Base-by-base conservation (phyloP, 169 alveolate genomes). In the Eimeria sp. region DNA sequence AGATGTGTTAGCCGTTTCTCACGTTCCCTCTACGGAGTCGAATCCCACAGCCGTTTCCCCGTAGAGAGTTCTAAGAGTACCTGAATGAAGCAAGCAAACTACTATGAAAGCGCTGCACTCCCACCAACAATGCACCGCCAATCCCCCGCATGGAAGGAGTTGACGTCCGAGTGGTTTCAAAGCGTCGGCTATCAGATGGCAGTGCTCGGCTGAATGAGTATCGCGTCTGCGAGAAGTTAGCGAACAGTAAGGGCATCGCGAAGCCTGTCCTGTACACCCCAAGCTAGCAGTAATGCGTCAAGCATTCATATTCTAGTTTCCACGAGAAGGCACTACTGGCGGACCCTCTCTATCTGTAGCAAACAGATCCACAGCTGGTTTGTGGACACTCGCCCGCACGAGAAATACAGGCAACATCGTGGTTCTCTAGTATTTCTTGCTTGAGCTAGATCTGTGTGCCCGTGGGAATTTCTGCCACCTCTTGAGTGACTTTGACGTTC, bases 121-220 rank as follows among this genome's bases (percentile, higher is more conserved):
- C 82, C 63, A 57, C 61, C 51, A 43, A 84, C 16, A 49, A 84
- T 84, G 92, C 92, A 25, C 63, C 92, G 92, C 92, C 80, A 78
- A 43, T 84, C 92, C 92, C 92, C 58, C 92, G 92, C 92, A 57
- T 84, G 75, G 92, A 84, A 61, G 92, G 92, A 57, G 92, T 84
- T 43, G 92, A 61, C 80, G 78, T 84, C 92, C 58, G 49, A 34
- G 20, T 84, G 92, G 92, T 72, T 61, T 84, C 92, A n/a, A 84
- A 84, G 78, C 78, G 92, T n/a, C 92, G 92, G 78, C 80, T 57
- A n/a, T 80, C 78, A 34, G 92, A 84, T 61, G 92, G 92, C 76
- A 84, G 80, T 63, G 92, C 70, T 4, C 61, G 92, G 92, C 78
- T 84, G 78, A 84, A 84, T 61, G 65, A 84, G 78, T 84, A 84